Percentiles rank a stretch among this genome's conserved stretches.
These are phyloP conservation scores for Alternaria triticina DNA, from an alignment of 2,329 filamentous ascomycete species.

Conservation along the genomic window DNA sequence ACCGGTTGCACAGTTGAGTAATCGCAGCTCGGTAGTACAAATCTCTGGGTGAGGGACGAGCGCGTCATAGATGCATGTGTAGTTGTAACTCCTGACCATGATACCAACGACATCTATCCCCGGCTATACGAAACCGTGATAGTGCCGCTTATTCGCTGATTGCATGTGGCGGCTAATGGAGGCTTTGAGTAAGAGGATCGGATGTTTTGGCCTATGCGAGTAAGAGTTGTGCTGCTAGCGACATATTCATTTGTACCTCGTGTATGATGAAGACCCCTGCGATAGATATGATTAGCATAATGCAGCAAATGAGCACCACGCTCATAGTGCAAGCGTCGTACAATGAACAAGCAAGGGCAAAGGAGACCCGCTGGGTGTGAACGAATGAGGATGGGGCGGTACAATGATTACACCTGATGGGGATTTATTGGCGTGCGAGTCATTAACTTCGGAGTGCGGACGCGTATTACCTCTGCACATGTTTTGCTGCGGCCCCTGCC, in stretches of 20 bases:
- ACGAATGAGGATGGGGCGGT: constrained; percentile 34
- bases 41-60: constrained; percentile 10
- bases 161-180: constrained; percentile 23
- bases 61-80: constrained; percentile 33
- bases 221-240: constrained; percentile 23
- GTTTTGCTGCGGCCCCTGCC: constrained; percentile 24
- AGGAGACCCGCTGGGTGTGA: constrained; percentile 20
- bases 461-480: constrained; percentile 30
- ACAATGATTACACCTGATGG: constrained; percentile 32
- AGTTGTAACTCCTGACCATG: constrained; percentile 13
- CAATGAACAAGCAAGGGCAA: constrained; percentile 35
- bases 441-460: constrained; percentile 25
- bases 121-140: constrained; percentile 16
- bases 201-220: constrained; percentile 31
- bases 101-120: neutral
- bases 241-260: constrained; percentile 18
- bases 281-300: constrained; percentile 30
- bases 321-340: constrained; percentile 30
- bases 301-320: constrained; percentile 22
- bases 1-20: neutral
- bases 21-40: neutral
- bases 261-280: neutral
- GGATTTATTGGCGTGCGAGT: constrained; percentile 37
- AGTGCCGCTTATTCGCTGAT: constrained; percentile 24
- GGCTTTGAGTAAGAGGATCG: constrained; percentile 14